Base-by-base conservation (phyloP, 2,329 filamentous ascomycete genomes). In the Metarhizium rileyi region DNA sequence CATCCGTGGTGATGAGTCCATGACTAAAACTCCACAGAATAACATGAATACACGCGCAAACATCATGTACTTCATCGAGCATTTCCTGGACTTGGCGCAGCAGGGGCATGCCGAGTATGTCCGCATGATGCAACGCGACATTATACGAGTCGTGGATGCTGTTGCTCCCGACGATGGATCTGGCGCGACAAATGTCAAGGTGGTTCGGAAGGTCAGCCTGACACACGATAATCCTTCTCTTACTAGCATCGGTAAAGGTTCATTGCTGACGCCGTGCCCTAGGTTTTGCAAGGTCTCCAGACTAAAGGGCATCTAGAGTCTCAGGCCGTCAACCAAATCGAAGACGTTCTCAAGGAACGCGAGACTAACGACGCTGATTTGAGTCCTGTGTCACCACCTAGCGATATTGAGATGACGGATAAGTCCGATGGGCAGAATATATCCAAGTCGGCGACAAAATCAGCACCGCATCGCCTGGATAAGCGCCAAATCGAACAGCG, bases 31-130 rank as follows among this genome's bases (percentile, higher is more conserved):
- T 23, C 16, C 30, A 28, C 45, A 90, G 80, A 95, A 88, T 57
- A 91, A 87, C 57, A 95, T 98, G 86, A 98, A 98, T 69, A 95
- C 85, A 47, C 80, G 91, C 53, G 94, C 93, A 52, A 98, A 98
- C 65, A 97, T 98, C 66, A 95, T 98, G 86, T 98, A 95, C 70
- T 98, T 98, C 68, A 86, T 98, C 62, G 91, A 97, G 63, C 86
- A 91, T 58, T 87, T 98, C 57, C 87, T 94, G 63, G 91, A 97
- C 63, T 77, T 89, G 69, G 87, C 89, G 22, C 77, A 81, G 54
- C 87, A 89, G 56, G 80, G 82, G 55, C 83, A 93, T 58, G 70
- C 78, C 48, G 84, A 88, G 54, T 98, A 95, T 63, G 83, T 96
- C 26, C 81, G 86, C 47, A 96, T 97, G 89, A 87, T 98, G 70